A percentile compares a stretch with the other conserved stretches of the same genome.
Evolutionary conservation across 2,329 filamentous ascomycete genomes (phyloP).

Genomic region (Aspergillus niger): DNA sequence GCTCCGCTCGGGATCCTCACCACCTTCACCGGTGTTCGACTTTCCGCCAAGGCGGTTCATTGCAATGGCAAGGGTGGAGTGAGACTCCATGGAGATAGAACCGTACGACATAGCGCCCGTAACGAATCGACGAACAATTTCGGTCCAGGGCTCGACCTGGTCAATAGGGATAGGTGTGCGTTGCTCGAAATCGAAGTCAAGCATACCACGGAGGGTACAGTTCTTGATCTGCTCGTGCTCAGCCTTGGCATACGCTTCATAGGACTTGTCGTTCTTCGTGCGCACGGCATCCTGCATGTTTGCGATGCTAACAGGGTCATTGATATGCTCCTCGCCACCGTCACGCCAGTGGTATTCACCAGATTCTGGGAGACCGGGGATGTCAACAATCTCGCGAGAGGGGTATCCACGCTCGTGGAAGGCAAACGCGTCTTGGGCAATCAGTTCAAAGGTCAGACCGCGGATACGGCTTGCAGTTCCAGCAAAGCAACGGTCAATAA

Average conservation of each 20-base stretch:
- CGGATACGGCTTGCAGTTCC: conserved; percentile 93
- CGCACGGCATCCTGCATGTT: conserved; percentile 96
- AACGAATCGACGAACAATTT: conserved; percentile 94
- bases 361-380: conserved; percentile 83
- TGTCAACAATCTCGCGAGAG: conserved; percentile 71
- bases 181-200: conserved; percentile 95
- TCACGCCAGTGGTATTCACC: conserved; percentile 99
- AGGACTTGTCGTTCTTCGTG: conserved; percentile 97
- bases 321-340: conserved; percentile 91
- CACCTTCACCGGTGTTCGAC: conserved; percentile 96
- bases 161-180: conserved; percentile 84
- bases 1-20: conserved; percentile 90
- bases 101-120: conserved; percentile 99
- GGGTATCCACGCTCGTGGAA: conserved; percentile 94
- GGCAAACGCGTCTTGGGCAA: conserved; percentile 90
- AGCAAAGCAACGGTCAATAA: conserved; percentile 92
- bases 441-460: conserved; percentile 89
- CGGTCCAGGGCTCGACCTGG: conserved; percentile 96
- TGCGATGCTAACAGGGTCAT: conserved; percentile 90
- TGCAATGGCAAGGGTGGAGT: conserved; percentile 90
- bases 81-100: conserved; percentile 97
- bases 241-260: conserved; percentile 90
- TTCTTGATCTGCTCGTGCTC: conserved; percentile 97
- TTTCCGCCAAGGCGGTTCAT: conserved; percentile 97
- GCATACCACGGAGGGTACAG: conserved; percentile 88